Conservation (phyloP, 2,329 filamentous ascomycete species). For the Apiospora aurea region DNA sequence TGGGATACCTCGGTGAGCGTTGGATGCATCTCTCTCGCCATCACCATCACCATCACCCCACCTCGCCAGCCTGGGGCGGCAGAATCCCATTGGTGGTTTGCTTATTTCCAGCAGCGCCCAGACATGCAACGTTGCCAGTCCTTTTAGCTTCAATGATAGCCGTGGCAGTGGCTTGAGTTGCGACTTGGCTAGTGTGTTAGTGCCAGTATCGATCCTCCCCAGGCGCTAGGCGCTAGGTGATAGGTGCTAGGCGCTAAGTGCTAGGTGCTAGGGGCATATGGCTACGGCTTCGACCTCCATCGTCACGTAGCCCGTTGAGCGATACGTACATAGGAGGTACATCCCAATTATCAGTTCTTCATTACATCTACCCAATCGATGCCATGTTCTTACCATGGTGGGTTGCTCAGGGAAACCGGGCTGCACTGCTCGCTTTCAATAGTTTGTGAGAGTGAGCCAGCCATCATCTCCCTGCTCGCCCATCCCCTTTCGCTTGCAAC, state of each 20-base stretch:
- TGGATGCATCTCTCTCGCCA: conserved; percentile 5
- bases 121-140: conserved; percentile 16
- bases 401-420: conserved; percentile 7
- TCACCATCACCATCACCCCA: conserved; percentile 14
- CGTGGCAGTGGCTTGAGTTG: not conserved
- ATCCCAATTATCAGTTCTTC: not conserved
- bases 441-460: not conserved
- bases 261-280: not conserved
- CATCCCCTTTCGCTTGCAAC: not conserved
- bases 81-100: conserved; percentile 12
- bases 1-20: conserved; percentile 15
- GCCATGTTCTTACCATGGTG: not conserved
- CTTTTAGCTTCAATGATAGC: not conserved
- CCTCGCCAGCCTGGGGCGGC: conserved; percentile 8
- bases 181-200: not conserved
- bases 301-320: not conserved
- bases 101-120: conserved; percentile 8
- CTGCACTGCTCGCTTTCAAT: conserved; percentile 2
- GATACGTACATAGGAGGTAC: conserved; percentile 12
- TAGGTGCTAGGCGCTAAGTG: not conserved
- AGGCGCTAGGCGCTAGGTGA: not conserved
- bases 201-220: not conserved
- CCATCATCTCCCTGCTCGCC: not conserved
- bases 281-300: not conserved
- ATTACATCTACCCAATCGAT: not conserved